These are phyloP conservation scores for Suillus bovinus DNA, from an alignment of 768 basidiomycete genomes.

Conservation along the genomic window DNA sequence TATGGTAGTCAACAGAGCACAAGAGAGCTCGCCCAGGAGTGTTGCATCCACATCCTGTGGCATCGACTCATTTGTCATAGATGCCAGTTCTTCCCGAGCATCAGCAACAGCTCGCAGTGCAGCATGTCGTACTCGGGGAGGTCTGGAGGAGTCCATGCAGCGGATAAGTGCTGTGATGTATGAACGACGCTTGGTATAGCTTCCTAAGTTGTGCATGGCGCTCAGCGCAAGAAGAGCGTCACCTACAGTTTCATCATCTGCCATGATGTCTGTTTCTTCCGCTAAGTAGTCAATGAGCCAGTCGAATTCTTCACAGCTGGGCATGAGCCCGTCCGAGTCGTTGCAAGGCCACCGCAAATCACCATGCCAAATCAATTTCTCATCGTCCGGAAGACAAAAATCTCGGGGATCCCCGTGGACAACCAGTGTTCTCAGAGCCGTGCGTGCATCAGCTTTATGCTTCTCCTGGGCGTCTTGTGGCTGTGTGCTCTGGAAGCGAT, in stretches of 20 bases:
- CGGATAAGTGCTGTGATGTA: neutral
- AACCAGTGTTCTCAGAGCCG: neutral
- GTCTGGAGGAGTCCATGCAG: neutral
- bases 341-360: neutral
- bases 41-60: neutral
- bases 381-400: neutral
- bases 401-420: neutral
- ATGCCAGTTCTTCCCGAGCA: neutral
- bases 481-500: neutral
- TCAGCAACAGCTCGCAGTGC: neutral
- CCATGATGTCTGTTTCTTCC: neutral
- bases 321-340: neutral
- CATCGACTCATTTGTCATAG: neutral
- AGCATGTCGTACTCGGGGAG: neutral
- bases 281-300: neutral
- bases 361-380: neutral
- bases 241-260: neutral
- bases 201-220: neutral
- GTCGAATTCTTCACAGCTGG: neutral
- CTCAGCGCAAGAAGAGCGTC: neutral
- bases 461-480: neutral
- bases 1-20: neutral
- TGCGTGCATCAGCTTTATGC: neutral
- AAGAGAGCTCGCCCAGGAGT: neutral
- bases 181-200: neutral